Percentiles rank a stretch among this genome's conserved stretches.
phyloP scores from a whole-genome alignment of 495 filamentous ascomycete species.

The Aspergillus asperescens region DNA sequence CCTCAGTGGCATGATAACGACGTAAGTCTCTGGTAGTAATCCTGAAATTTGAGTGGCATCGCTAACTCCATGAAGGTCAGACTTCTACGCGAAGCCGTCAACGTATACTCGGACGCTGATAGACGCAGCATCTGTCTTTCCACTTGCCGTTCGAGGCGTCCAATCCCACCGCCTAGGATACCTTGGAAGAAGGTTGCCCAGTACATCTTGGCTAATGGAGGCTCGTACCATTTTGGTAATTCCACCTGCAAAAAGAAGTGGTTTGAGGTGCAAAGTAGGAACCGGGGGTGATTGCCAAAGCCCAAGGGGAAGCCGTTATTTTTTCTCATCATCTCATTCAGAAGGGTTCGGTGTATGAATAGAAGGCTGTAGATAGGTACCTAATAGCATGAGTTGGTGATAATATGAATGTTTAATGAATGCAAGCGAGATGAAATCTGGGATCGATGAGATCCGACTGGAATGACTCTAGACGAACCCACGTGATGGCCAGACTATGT shows the following conservation, averaged over 20 bases:
- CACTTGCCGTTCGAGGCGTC: not conserved
- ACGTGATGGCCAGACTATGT: not conserved
- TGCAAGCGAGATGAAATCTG: no score
- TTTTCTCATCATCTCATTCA: not conserved
- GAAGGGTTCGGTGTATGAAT: not conserved
- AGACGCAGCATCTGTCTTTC: constrained; percentile 4
- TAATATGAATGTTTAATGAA: not conserved
- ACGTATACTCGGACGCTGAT: constrained; percentile 27
- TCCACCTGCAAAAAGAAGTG: constrained; percentile 85
- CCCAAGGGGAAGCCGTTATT: not conserved
- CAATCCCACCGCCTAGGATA: constrained; percentile 42
- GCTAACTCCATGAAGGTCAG: constrained; percentile 27
- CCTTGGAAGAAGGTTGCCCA: constrained; percentile 80
- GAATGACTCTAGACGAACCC: not conserved
- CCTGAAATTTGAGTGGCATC: not conserved
- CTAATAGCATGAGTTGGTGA: not conserved
- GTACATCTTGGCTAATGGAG: constrained; percentile 65
- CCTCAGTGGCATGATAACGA: constrained; percentile 73
- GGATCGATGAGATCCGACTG: not conserved
- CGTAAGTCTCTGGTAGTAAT: constrained; percentile 49
- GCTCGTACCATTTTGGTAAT: constrained; percentile 79
- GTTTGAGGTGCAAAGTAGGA: constrained; percentile 31
- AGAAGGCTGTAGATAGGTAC: constrained; percentile 4
- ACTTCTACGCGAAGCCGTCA: constrained; percentile 35
- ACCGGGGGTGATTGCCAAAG: not conserved